Evolutionary conservation across 1,284 basidiomycete species (phyloP).

Genomic region (Rhodotorula sp.): DNA sequence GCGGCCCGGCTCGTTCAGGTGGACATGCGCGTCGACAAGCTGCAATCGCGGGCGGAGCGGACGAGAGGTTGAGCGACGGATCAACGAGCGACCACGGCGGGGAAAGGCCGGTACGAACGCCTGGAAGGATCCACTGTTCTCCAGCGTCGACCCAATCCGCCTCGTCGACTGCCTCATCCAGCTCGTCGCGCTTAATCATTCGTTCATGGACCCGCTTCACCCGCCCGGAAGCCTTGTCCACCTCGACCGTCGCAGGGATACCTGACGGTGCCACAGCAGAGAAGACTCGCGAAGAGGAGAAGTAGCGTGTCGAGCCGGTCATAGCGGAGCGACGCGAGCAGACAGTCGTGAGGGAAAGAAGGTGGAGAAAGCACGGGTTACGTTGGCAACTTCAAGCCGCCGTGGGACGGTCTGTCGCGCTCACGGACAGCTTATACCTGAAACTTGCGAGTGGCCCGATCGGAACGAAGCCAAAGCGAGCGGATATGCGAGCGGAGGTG

Average conservation of each 20-base stretch:
- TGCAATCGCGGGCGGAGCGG: constrained; percentile 12
- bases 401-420: neutral
- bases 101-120: constrained; percentile 59
- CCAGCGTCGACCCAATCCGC: constrained; percentile 63
- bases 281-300: neutral
- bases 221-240: neutral
- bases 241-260: constrained; percentile 2
- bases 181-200: neutral
- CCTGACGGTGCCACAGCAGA: neutral
- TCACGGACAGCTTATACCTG: neutral
- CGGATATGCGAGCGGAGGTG: neutral
- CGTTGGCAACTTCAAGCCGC: neutral
- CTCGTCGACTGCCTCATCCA: neutral
- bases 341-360: neutral
- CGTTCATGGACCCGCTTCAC: constrained; percentile 5
- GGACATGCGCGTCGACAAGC: constrained; percentile 64
- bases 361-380: neutral
- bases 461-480: too few species aligned
- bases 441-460: too few species aligned
- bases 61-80: neutral
- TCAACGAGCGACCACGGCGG: too few species aligned
- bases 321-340: neutral
- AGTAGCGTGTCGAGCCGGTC: neutral
- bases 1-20: constrained; percentile 77
- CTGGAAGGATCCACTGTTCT: constrained; percentile 69